These are phyloP conservation scores for Pythium diclinum DNA, from an alignment of 352 stramenopile species.

Conservation along the genomic window DNA sequence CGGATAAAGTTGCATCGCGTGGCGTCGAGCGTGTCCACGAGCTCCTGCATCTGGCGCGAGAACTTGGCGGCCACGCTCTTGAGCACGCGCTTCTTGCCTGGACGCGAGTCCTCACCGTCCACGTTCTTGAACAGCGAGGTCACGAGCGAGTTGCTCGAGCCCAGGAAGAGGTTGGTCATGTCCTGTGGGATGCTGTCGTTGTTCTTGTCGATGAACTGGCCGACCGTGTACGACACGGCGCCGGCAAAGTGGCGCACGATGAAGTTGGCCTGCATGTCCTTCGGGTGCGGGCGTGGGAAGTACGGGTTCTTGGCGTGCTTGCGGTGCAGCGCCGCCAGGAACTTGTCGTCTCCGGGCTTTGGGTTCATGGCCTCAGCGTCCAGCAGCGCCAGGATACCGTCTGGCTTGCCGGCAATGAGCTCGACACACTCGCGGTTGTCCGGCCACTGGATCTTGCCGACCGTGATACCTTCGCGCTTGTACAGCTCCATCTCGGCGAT, in stretches of 20 bases:
- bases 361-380: slow-evolving; percentile 89
- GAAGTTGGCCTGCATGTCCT: slow-evolving; percentile 89
- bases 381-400: slow-evolving; percentile 77
- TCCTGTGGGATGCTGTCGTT: slow-evolving; percentile 86
- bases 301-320: slow-evolving; percentile 84
- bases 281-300: slow-evolving; percentile 82
- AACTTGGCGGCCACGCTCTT: slow-evolving; percentile 67
- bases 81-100: slow-evolving; percentile 81
- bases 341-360: slow-evolving; percentile 88
- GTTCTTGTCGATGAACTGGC: slow-evolving; percentile 91
- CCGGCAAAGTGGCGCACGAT: slow-evolving; percentile 89
- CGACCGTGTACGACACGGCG: slow-evolving; percentile 88
- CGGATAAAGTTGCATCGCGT: slow-evolving; percentile 88
- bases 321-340: slow-evolving; percentile 77
- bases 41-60: slow-evolving; percentile 73
- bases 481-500: slow-evolving; percentile 89
- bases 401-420: slow-evolving; percentile 79
- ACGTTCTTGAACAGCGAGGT: slow-evolving; percentile 69
- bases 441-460: slow-evolving; percentile 88
- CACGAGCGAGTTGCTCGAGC: slow-evolving; percentile 61
- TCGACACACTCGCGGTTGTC: slow-evolving; percentile 92
- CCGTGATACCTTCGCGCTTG: slow-evolving; percentile 89
- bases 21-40: slow-evolving; percentile 73
- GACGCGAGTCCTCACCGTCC: slow-evolving; percentile 39
- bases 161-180: slow-evolving; percentile 79